Evolutionary conservation across 176 grass and related monocot genomes (phyloP).

Genomic region (Calamus simplicifolius): DNA sequence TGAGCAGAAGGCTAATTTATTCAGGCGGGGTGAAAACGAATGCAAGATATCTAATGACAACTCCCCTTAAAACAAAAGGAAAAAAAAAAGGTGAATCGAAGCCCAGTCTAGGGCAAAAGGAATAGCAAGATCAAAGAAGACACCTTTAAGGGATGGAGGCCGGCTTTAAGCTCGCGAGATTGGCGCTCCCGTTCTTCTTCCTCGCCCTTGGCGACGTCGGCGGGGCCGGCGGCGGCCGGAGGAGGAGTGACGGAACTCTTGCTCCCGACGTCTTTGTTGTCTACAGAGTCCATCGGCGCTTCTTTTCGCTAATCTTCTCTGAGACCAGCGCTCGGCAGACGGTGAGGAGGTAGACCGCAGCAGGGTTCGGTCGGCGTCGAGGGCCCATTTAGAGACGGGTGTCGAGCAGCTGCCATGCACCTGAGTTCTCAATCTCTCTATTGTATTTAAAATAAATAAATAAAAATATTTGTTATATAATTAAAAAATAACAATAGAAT

Average conservation of each 20-base stretch:
- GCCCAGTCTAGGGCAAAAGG: not conserved
- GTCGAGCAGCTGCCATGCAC: no score
- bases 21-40: no score
- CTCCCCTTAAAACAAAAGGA: not conserved
- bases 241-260: slow-evolving; percentile 1
- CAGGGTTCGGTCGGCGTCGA: no score
- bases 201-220: slow-evolving; percentile 28
- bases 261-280: not conserved
- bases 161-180: slow-evolving; percentile 67
- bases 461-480: no score
- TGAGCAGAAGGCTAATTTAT: no score
- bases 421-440: no score
- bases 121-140: not conserved
- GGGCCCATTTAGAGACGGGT: no score
- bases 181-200: slow-evolving; percentile 61
- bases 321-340: no score
- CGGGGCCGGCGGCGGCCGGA: slow-evolving; percentile 2
- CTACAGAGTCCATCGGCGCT: not conserved
- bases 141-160: slow-evolving; percentile 88
- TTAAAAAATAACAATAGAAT: no score
- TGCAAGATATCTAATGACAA: not conserved
- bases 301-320: no score
- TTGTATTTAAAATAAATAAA: no score
- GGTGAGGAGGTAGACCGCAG: no score
- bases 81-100: not conserved